phyloP scores from a whole-genome alignment of 2,329 filamentous ascomycete species.

The Dothideomycetidae sp. region DNA sequence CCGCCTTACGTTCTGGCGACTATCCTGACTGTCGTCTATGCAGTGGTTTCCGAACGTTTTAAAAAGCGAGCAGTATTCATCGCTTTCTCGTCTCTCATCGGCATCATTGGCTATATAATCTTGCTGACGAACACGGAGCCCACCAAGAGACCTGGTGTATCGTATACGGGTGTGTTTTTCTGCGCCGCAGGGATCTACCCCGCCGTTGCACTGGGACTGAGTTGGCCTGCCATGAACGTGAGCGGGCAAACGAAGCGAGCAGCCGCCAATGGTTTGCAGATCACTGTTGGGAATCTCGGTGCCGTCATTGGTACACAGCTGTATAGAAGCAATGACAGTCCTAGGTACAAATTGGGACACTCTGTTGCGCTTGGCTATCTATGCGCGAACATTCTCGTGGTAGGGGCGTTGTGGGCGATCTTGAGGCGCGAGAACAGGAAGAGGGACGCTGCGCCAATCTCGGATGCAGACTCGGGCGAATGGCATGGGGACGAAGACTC shows the following conservation, averaged over 20 bases:
- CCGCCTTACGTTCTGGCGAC: conserved; percentile 32
- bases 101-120: conserved; percentile 28
- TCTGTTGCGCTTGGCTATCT: conserved; percentile 52
- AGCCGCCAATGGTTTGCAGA: conserved; percentile 56
- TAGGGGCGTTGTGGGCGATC: conserved; percentile 37
- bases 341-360: conserved; percentile 52
- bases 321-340: conserved; percentile 46
- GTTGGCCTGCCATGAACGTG: conserved; percentile 60
- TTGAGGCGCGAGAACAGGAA: conserved; percentile 44
- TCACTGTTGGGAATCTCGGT: conserved; percentile 55
- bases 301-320: conserved; percentile 57
- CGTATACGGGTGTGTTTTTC: conserved; percentile 29
- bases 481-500: conserved; percentile 50
- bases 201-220: conserved; percentile 46
- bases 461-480: conserved; percentile 37
- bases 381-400: conserved; percentile 42
- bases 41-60: conserved; percentile 45
- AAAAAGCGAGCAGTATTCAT: conserved; percentile 49
- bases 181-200: conserved; percentile 49
- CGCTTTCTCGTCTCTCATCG: conserved; percentile 31
- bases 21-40: conserved; percentile 42
- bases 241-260: conserved; percentile 56
- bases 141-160: conserved; percentile 28
- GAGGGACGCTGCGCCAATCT: conserved; percentile 31
- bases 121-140: conserved; percentile 22